Conservation (phyloP, 2,329 filamentous ascomycete genomes). For the Zopfia rhizophila region DNA sequence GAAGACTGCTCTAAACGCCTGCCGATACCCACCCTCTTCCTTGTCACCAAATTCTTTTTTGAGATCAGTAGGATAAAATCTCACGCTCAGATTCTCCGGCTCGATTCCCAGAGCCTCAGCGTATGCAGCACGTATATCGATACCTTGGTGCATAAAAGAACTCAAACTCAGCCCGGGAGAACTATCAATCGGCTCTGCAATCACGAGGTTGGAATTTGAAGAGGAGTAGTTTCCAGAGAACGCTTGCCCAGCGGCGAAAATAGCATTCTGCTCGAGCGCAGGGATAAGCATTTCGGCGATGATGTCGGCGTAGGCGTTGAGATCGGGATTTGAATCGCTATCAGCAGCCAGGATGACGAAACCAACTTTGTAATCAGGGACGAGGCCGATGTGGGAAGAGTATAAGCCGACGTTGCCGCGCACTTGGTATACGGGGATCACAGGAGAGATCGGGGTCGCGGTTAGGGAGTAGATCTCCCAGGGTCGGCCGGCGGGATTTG, state of each 20-base stretch:
- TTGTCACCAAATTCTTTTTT: too few relatives aligned
- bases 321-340: constrained; percentile 9
- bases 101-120: constrained; percentile 7
- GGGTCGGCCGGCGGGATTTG: constrained; percentile 48
- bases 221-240: constrained; percentile 12
- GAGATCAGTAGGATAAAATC: constrained; percentile 16
- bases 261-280: constrained; percentile 23
- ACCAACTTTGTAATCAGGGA: constrained; percentile 56
- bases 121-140: constrained; percentile 12
- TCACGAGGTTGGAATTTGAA: constrained; percentile 1
- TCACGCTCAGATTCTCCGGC: constrained; percentile 16
- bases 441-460: constrained; percentile 12
- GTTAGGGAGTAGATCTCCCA: constrained; percentile 51
- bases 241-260: too few relatives aligned
- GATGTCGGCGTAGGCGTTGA: constrained; percentile 20
- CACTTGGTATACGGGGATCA: constrained; percentile 54
- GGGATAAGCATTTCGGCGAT: constrained; percentile 16
- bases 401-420: constrained; percentile 53
- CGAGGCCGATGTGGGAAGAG: constrained; percentile 50
- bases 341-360: constrained; percentile 52
- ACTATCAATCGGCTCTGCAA: constrained; percentile 7
- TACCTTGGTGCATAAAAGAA: neutral
- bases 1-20: constrained; percentile 16
- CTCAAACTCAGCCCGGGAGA: constrained; percentile 11
- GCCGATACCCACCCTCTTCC: neutral